Evolutionary conservation across 2,329 filamentous ascomycete genomes (phyloP).

Genomic region (Epichloe gansuensis): DNA sequence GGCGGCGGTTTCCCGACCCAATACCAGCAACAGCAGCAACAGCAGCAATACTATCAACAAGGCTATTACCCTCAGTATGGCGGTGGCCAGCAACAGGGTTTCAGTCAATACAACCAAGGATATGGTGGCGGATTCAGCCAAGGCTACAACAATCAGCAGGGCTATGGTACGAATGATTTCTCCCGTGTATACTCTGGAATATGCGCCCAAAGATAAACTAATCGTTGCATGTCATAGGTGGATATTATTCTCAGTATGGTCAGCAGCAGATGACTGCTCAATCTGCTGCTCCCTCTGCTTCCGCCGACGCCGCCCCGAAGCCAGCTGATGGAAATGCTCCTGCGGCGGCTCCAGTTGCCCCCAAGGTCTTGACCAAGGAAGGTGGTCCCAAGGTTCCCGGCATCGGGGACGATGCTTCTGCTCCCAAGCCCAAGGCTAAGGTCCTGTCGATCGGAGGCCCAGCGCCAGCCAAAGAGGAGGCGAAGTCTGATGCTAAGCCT

Average conservation of each 20-base stretch:
- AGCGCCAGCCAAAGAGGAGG: slow-evolving; percentile 23
- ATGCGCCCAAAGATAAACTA: neutral
- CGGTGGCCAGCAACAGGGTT: slow-evolving; percentile 30
- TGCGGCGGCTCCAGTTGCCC: slow-evolving; percentile 26
- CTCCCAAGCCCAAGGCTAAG: slow-evolving; percentile 42
- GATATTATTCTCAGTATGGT: slow-evolving; percentile 41
- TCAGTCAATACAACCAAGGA: slow-evolving; percentile 40
- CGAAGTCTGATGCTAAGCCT: slow-evolving; percentile 38
- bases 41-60: slow-evolving; percentile 37
- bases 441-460: slow-evolving; percentile 31
- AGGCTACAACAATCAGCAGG: slow-evolving; percentile 30
- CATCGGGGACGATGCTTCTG: slow-evolving; percentile 48
- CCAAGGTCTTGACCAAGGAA: slow-evolving; percentile 34
- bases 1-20: slow-evolving; percentile 44
- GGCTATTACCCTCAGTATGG: slow-evolving; percentile 50
- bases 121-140: slow-evolving; percentile 40
- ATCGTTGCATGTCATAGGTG: slow-evolving; percentile 19
- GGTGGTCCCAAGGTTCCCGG: slow-evolving; percentile 54
- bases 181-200: neutral
- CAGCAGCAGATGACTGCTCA: slow-evolving; percentile 24
- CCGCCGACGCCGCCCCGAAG: neutral
- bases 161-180: slow-evolving; percentile 23
- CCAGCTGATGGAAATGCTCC: slow-evolving; percentile 11
- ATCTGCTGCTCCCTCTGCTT: neutral
- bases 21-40: slow-evolving; percentile 38